These are phyloP conservation scores for Aquilaria malaccensis DNA, from an alignment of 345 rosid species.

Conservation along the genomic window DNA sequence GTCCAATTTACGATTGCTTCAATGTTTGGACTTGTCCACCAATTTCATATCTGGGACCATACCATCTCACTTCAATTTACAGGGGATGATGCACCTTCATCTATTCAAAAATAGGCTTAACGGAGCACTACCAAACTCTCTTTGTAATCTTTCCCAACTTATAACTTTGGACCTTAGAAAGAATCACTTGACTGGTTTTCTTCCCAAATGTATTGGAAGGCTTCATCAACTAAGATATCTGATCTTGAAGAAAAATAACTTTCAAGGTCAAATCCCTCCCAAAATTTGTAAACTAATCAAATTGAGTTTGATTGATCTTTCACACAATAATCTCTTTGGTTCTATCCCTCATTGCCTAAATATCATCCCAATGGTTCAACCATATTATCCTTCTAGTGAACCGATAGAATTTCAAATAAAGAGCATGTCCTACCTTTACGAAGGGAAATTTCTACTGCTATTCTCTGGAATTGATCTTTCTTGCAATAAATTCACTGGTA, in stretches of 20 bases:
- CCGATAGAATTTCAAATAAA: constrained; percentile 12
- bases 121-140: background rate
- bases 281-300: constrained; percentile 8
- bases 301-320: constrained; percentile 8
- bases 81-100: too few species aligned
- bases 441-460: background rate
- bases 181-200: background rate
- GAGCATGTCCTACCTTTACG: constrained; percentile 6
- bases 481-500: constrained; percentile 11
- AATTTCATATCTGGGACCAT: too few species aligned
- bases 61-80: too few species aligned
- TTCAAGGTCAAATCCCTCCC: constrained; percentile 15
- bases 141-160: background rate
- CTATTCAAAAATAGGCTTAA: too few species aligned
- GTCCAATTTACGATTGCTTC: too few species aligned
- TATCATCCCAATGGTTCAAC: background rate
- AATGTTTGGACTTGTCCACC: too few species aligned
- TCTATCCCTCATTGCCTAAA: background rate
- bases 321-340: too few species aligned
- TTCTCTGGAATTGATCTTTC: constrained; percentile 26
- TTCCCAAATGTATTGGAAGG: background rate
- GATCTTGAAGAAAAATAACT: constrained; percentile 10
- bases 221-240: constrained; percentile 5
- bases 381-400: background rate
- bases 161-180: constrained; percentile 10